Evolutionary conservation across 75 land plant genomes (phyloP).

Genomic region (Cupressus sempervirens): DNA sequence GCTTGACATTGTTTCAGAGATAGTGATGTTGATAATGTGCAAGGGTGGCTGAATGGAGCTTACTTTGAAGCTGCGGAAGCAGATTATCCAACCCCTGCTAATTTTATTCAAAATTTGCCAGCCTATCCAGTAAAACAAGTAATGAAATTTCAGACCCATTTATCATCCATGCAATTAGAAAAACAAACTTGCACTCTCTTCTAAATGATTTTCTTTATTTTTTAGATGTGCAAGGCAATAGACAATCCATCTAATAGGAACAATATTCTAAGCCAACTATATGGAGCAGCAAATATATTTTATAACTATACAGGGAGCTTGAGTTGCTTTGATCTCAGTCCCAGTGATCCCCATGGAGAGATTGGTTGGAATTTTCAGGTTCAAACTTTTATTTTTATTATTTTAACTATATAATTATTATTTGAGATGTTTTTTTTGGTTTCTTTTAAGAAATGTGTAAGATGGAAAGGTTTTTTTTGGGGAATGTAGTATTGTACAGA

Average conservation of each 20-base stretch:
- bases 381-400: background rate
- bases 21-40: background rate
- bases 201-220: background rate
- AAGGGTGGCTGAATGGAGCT: conserved; percentile 19
- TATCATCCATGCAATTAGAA: background rate
- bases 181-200: no score
- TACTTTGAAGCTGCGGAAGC: conserved; percentile 35
- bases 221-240: conserved; percentile 34
- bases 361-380: conserved; percentile 26
- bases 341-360: conserved; percentile 12
- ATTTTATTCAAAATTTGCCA: no score
- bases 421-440: background rate
- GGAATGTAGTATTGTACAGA: conserved; percentile 41
- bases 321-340: conserved; percentile 19
- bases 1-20: background rate
- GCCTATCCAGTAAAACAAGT: no score
- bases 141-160: no score
- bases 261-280: conserved; percentile 2
- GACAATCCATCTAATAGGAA: conserved; percentile 19
- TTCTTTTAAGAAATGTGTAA: background rate
- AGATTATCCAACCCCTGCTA: conserved; percentile 10
- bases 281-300: background rate
- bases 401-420: no score
- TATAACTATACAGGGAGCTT: conserved; percentile 30
- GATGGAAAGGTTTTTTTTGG: background rate